A percentile compares a stretch with the other conserved stretches of the same genome.
Conservation (phyloP, 106 monocot species). For the Hemerocallis citrina region DNA sequence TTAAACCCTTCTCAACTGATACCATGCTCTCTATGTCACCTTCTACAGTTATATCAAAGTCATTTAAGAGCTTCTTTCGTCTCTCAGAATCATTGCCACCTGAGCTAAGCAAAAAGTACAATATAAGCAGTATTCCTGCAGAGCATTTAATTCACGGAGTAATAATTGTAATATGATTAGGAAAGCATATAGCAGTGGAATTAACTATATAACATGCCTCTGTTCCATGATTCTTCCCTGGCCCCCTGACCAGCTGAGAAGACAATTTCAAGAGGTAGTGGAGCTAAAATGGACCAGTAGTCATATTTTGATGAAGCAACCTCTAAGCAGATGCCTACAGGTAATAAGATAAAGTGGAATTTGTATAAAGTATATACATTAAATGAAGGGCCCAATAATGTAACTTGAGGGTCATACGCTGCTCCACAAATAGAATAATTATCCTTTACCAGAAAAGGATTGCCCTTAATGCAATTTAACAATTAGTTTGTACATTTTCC, state of each 20-base stretch:
- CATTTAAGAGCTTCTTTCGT: background rate
- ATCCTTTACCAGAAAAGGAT: too few species aligned
- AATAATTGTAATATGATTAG: background rate
- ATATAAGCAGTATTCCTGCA: background rate
- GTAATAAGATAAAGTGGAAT: too few species aligned
- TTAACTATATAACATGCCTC: slow-evolving; percentile 25
- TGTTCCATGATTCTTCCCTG: slow-evolving; percentile 54
- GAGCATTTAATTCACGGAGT: background rate
- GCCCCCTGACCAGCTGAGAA: slow-evolving; percentile 90
- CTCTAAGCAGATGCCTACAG: slow-evolving; percentile 73
- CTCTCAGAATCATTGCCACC: background rate
- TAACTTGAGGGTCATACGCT: too few species aligned
- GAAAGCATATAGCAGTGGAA: background rate
- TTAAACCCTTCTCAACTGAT: slow-evolving; percentile 86
- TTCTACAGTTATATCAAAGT: slow-evolving; percentile 71
- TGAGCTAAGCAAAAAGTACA: background rate
- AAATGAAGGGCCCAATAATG: too few species aligned
- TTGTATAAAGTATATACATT: too few species aligned
- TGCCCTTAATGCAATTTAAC: too few species aligned
- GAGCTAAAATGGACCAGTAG: slow-evolving; percentile 92
- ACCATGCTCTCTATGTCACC: slow-evolving; percentile 97
- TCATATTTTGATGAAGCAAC: slow-evolving; percentile 82
- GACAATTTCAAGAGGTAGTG: slow-evolving; percentile 86
- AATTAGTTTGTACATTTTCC: too few species aligned
- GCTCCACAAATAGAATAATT: too few species aligned